Conservation (phyloP, 1,139 yeast genomes). For the Blastobotrys malaysiensis region DNA sequence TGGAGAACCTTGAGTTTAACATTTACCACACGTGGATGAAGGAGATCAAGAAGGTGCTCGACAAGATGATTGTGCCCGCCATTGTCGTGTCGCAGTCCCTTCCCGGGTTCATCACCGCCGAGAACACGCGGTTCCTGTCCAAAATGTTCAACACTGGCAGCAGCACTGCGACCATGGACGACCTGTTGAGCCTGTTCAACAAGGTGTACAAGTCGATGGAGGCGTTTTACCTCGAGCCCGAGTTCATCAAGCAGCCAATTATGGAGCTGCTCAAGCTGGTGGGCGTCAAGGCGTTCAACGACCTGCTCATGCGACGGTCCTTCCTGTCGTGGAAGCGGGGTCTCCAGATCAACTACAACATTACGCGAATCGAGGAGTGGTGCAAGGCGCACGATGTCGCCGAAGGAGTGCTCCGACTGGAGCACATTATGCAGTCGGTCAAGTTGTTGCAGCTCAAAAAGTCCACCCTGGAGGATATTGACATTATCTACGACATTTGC, state of each 20-base stretch:
- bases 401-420: slow-evolving; percentile 82
- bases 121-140: slow-evolving; percentile 75
- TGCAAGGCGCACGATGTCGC: slow-evolving; percentile 91
- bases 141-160: slow-evolving; percentile 67
- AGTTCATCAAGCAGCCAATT: slow-evolving; percentile 80
- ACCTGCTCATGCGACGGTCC: slow-evolving; percentile 88
- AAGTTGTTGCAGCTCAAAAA: slow-evolving; percentile 89
- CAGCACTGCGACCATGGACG: slow-evolving; percentile 89
- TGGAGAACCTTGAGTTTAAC: slow-evolving; percentile 87
- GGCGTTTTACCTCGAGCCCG: slow-evolving; percentile 80
- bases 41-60: slow-evolving; percentile 85
- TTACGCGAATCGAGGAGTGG: slow-evolving; percentile 97
- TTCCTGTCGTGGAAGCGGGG: slow-evolving; percentile 98
- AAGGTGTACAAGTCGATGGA: slow-evolving; percentile 92
- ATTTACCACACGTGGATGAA: slow-evolving; percentile 98
- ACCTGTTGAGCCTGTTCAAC: slow-evolving; percentile 82
- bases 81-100: slow-evolving; percentile 90
- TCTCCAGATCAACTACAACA: slow-evolving; percentile 90
- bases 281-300: slow-evolving; percentile 94
- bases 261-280: slow-evolving; percentile 79
- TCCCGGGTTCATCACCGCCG: slow-evolving; percentile 94
- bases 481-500: slow-evolving; percentile 90
- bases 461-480: slow-evolving; percentile 84
- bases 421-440: slow-evolving; percentile 89
- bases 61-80: slow-evolving; percentile 89